These are phyloP conservation scores for Aspergillus puulaauensis DNA, from an alignment of 2,329 filamentous ascomycete species.

Conservation along the genomic window DNA sequence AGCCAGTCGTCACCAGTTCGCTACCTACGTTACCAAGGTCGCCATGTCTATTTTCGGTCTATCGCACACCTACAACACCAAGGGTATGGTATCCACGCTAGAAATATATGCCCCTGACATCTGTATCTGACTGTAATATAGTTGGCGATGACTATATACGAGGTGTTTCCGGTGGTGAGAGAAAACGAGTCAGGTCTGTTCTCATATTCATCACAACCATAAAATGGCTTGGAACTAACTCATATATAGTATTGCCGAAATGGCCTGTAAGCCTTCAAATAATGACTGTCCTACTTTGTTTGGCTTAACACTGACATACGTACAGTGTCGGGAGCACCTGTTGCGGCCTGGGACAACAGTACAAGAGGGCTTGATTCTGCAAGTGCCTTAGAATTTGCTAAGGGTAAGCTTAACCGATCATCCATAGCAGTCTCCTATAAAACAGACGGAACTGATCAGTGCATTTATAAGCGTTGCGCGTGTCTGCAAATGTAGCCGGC, in stretches of 20 bases:
- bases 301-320: background rate
- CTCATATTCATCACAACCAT: conserved; percentile 18
- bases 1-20: conserved; percentile 45
- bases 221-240: background rate
- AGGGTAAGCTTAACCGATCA: conserved; percentile 16
- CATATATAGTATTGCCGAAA: conserved; percentile 36
- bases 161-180: conserved; percentile 61
- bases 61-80: conserved; percentile 46
- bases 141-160: conserved; percentile 58
- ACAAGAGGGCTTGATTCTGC: conserved; percentile 56
- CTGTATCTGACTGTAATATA: conserved; percentile 10
- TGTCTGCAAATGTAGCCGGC: conserved; percentile 51
- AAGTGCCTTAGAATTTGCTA: conserved; percentile 59
- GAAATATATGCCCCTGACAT: background rate
- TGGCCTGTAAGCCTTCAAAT: conserved; percentile 28
- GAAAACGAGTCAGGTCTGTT: conserved; percentile 58
- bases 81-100: conserved; percentile 28
- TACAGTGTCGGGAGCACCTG: conserved; percentile 35
- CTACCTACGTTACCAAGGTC: conserved; percentile 40
- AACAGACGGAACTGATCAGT: background rate
- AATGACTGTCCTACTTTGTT: background rate
- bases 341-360: conserved; percentile 48
- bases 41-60: conserved; percentile 44
- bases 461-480: conserved; percentile 41
- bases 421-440: too few species aligned